Conservation (phyloP, 441 rosid species). For the Geranium incanum region DNA sequence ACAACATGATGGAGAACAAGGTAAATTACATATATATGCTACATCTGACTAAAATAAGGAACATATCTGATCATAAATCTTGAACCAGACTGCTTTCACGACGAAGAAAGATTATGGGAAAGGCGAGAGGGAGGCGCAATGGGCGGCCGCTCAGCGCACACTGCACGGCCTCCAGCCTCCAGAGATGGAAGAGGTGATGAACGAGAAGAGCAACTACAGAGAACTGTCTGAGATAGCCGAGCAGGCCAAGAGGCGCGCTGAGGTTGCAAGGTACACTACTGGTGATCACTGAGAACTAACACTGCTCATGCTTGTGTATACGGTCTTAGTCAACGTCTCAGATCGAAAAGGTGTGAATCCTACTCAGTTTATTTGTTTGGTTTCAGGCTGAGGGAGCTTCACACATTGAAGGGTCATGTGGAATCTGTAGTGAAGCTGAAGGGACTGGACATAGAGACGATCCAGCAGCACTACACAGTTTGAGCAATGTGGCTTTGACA, state of each 20-base stretch:
- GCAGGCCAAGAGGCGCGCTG: conserved; percentile 60
- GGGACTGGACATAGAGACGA: conserved; percentile 61
- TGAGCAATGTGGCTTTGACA: conserved; percentile 18
- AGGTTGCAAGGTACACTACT: conserved; percentile 46
- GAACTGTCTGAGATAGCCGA: conserved; percentile 59
- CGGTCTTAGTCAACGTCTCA: too few species aligned
- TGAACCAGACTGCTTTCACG: conserved; percentile 52
- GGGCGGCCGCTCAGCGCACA: conserved; percentile 68
- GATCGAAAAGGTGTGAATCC: too few species aligned
- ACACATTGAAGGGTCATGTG: conserved; percentile 63
- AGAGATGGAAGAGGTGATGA: conserved; percentile 23
- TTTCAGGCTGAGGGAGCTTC: conserved; percentile 56
- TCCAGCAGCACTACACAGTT: conserved; percentile 62
- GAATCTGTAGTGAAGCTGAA: conserved; percentile 70
- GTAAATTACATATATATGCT: not conserved
- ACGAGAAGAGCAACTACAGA: conserved; percentile 38
- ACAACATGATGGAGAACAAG: conserved; percentile 2
- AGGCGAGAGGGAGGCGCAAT: conserved; percentile 64
- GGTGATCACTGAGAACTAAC: too few species aligned
- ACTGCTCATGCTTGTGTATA: not conserved
- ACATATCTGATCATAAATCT: not conserved
- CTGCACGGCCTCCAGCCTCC: conserved; percentile 58
- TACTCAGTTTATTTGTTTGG: not conserved
- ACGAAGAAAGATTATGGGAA: conserved; percentile 65
- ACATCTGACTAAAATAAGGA: too few species aligned